phyloP scores from a whole-genome alignment of 139 green algal species.

The Tetraselmis striata region DNA sequence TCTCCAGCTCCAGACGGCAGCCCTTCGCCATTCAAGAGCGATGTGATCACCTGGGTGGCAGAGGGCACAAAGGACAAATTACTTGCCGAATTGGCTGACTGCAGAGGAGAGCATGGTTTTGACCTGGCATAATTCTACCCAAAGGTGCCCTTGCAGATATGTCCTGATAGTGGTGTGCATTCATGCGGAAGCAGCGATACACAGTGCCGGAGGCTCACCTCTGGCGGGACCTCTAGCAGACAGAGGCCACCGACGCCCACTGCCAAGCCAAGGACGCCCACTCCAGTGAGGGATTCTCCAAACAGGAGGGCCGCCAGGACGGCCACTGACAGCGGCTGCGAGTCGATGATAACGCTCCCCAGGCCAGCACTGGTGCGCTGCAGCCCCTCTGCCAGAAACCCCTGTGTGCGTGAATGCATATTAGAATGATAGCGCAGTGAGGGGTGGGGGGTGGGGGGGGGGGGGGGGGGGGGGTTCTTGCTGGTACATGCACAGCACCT shows the following conservation, averaged over 20 bases:
- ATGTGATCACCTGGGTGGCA: background rate
- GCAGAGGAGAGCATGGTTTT: too few relatives aligned
- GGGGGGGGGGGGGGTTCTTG: too few relatives aligned
- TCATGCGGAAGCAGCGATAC: too few relatives aligned
- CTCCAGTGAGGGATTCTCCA: conserved; percentile 63
- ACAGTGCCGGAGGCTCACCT: too few relatives aligned
- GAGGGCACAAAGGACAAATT: too few relatives aligned
- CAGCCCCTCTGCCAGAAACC: conserved; percentile 88
- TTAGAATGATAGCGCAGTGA: conserved; percentile 1
- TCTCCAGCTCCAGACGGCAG: conserved; percentile 1
- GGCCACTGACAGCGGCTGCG: conserved; percentile 90
- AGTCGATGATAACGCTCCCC: conserved; percentile 92
- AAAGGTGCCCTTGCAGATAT: too few relatives aligned
- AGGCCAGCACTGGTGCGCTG: conserved; percentile 73
- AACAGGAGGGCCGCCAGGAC: conserved; percentile 88
- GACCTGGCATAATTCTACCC: too few relatives aligned
- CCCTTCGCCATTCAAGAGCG: background rate
- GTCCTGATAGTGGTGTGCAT: too few relatives aligned
- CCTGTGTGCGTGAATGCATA: conserved; percentile 58
- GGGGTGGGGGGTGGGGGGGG: too few relatives aligned
- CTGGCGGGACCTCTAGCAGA: conserved; percentile 78
- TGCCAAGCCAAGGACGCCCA: conserved; percentile 53
- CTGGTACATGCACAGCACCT: too few relatives aligned
- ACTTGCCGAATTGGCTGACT: too few relatives aligned
- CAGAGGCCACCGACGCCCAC: conserved; percentile 80